These are phyloP conservation scores for Aspergillus flavus DNA, from an alignment of 2,329 filamentous ascomycete genomes.

Conservation along the genomic window DNA sequence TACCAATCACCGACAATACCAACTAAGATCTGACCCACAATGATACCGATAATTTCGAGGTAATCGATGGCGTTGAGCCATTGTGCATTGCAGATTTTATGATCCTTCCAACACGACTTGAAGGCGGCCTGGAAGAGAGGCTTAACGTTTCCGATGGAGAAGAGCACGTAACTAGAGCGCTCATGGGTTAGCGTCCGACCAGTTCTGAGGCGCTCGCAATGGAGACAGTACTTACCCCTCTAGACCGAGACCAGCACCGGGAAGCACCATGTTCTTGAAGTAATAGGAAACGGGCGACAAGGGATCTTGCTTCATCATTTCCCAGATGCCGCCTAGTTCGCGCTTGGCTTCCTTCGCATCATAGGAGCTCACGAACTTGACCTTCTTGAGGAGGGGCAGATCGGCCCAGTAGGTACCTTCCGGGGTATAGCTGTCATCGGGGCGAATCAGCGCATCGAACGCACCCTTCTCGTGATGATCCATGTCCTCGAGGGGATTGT, in stretches of 20 bases:
- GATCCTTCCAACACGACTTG: constrained; percentile 73
- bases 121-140: constrained; percentile 78
- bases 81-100: constrained; percentile 69
- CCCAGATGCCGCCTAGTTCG: constrained; percentile 69
- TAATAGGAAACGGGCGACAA: constrained; percentile 84
- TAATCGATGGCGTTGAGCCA: constrained; percentile 88
- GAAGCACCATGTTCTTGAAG: constrained; percentile 86
- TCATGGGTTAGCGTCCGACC: background rate
- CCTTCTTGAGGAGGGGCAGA: constrained; percentile 68
- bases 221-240: constrained; percentile 63
- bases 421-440: constrained; percentile 82
- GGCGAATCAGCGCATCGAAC: constrained; percentile 80
- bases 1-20: constrained; percentile 75
- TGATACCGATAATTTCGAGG: constrained; percentile 92
- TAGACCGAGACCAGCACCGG: constrained; percentile 86
- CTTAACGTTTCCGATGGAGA: constrained; percentile 92
- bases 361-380: constrained; percentile 74
- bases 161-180: constrained; percentile 75
- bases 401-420: constrained; percentile 94
- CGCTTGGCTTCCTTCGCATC: constrained; percentile 69
- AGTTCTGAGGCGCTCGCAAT: background rate
- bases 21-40: constrained; percentile 86
- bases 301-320: constrained; percentile 84
- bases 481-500: constrained; percentile 54
- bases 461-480: constrained; percentile 60